Evolutionary conservation across 1,139 yeast genomes (phyloP).

Genomic region (Zygosaccharomyces sapae): DNA sequence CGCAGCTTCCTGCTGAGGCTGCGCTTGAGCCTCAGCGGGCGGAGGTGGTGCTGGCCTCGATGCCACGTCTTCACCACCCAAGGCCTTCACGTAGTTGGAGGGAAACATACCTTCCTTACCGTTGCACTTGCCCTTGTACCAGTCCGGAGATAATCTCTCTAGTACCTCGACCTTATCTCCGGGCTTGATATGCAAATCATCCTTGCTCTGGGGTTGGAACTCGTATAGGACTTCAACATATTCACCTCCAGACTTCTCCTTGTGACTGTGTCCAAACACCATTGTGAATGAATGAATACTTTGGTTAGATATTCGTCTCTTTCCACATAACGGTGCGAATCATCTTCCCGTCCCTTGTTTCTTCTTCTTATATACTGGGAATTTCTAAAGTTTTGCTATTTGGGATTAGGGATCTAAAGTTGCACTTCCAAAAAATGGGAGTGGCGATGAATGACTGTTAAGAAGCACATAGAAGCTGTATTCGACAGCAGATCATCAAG

Average conservation of each 20-base stretch:
- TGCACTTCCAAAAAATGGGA: background rate
- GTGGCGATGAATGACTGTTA: background rate
- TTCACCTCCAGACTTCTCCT: constrained; percentile 29
- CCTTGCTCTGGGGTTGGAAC: constrained; percentile 63
- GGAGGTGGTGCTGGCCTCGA: constrained; percentile 46
- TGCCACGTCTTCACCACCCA: constrained; percentile 34
- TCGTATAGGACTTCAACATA: constrained; percentile 67
- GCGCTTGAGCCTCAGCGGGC: constrained; percentile 22
- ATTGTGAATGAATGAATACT: background rate
- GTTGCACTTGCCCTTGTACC: constrained; percentile 81
- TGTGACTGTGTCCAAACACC: constrained; percentile 5
- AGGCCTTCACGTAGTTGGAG: constrained; percentile 66
- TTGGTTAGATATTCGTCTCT: too few species aligned
- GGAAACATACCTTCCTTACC: constrained; percentile 81
- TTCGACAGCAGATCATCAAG: too few species aligned
- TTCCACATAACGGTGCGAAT: too few species aligned
- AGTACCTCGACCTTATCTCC: constrained; percentile 69
- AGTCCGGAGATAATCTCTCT: constrained; percentile 76
- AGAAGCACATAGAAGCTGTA: too few species aligned
- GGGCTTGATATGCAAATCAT: constrained; percentile 58
- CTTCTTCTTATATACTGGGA: background rate
- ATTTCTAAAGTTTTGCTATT: background rate
- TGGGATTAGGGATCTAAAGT: background rate
- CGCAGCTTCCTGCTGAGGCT: constrained; percentile 17
- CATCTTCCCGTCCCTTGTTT: background rate